Evolutionary conservation across 2,329 filamentous ascomycete genomes (phyloP), one percentile per base, ranked within the genome.

Genomic region (Epichloe bromicola): DNA sequence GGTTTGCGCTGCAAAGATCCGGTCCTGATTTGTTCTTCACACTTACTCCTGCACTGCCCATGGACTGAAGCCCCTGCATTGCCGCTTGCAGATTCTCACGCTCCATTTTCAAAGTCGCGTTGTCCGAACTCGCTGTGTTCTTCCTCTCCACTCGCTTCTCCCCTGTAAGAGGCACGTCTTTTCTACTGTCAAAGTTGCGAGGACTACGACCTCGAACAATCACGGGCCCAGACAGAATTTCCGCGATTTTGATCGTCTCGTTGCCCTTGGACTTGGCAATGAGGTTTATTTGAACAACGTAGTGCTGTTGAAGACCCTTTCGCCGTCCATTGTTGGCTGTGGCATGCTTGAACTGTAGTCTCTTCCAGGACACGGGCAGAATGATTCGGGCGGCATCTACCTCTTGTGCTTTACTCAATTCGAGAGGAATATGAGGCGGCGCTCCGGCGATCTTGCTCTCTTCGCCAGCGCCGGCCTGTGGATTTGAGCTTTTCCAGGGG

Each of bases 281-380:
- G 10, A 96, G 76, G 65, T 84, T 89, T 53, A 97, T 82, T 54
- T 88, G 83, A 46, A 97, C 86, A 2, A 94, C 78, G 64, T 96
- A 97, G 65, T 96, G 90, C 66, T 97, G 91, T 64, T 97, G 91
- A 45, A 96, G 72, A 56, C 95, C 91, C 68, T 96, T 96, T 58
- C 91, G 79, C 50, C 91, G 80, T 12, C 91, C 91, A 63, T 97
- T 97, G 65, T 97, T 97, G 48, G 91, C 91, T 1, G 91, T 97
- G 2, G 91, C 91, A 59, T 95, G 93, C 61, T 95, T 87, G 67
- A 97, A 97, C 66, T 97, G 91, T 52, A 97, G 70, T 50, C 91
- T 76, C 67, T 95, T 96, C 91, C 91, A 97, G 36, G 88, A 84
- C 49, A 96, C 83, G 1, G 89, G 86, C 52, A 95, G 80, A 39